Conservation (phyloP, 257 asterid genomes). For the Galeopsis tetrahit region DNA sequence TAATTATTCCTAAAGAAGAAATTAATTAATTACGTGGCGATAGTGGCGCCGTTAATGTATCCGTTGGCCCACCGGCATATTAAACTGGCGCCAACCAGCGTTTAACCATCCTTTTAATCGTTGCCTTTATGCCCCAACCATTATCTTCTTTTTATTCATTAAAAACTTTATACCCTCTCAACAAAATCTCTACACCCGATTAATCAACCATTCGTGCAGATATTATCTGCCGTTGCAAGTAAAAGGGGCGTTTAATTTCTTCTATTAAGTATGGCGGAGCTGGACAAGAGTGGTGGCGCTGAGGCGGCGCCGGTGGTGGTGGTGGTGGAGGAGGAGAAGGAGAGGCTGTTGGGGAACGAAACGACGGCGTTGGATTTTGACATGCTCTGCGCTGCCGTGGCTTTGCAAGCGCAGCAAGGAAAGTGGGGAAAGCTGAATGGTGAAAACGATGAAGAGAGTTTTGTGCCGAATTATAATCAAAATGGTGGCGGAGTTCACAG, state of each 20-base stretch:
- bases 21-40: conserved; percentile 40
- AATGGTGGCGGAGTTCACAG: conserved; percentile 71
- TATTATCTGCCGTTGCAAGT: conserved; percentile 23
- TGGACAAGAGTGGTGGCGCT: conserved; percentile 43
- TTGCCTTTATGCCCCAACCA: conserved; percentile 30
- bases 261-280: conserved; percentile 39
- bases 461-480: conserved; percentile 31
- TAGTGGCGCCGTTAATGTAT: conserved; percentile 31
- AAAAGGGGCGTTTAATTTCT: conserved; percentile 18
- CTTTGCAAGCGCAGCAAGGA: conserved; percentile 75
- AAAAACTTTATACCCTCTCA: neutral
- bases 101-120: conserved; percentile 30
- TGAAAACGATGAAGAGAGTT: conserved; percentile 39
- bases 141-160: neutral
- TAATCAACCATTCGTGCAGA: neutral
- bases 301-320: conserved; percentile 27
- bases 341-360: conserved; percentile 57
- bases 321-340: conserved; percentile 50
- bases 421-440: conserved; percentile 63
- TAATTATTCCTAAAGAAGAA: neutral
- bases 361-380: conserved; percentile 82
- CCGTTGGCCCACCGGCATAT: conserved; percentile 37
- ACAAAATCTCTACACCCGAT: conserved; percentile 24
- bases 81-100: conserved; percentile 57
- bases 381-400: conserved; percentile 87